phyloP scores from a whole-genome alignment of 306 rosid species.

The Phaseolus lunatus region DNA sequence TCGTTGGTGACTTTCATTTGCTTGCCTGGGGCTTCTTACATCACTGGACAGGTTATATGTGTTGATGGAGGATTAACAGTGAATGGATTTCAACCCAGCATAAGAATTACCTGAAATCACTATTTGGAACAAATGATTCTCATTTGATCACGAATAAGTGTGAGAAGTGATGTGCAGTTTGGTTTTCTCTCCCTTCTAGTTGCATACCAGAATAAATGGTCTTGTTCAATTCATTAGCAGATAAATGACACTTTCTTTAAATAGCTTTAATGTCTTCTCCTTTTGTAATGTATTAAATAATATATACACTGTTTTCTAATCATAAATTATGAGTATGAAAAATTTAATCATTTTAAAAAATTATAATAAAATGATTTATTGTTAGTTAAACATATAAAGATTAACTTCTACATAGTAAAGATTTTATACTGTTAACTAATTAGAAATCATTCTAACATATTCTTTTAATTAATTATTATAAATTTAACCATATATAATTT shows the following conservation, averaged over 20 bases:
- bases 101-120: slow-evolving; percentile 45
- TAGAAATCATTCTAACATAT: too few species aligned
- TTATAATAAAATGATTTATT: too few species aligned
- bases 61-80: slow-evolving; percentile 88
- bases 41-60: slow-evolving; percentile 75
- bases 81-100: slow-evolving; percentile 63
- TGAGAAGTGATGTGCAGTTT: neutral
- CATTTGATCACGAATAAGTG: neutral
- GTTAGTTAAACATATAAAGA: too few species aligned
- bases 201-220: neutral
- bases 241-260: neutral
- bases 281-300: neutral
- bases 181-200: neutral
- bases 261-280: neutral
- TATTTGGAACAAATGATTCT: slow-evolving; percentile 10
- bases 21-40: slow-evolving; percentile 86
- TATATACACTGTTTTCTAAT: neutral
- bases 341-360: too few species aligned
- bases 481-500: too few species aligned
- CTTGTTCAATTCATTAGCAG: neutral
- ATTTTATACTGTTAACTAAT: too few species aligned
- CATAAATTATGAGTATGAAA: too few species aligned
- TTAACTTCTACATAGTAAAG: too few species aligned
- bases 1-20: slow-evolving; percentile 82
- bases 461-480: too few species aligned